Evolutionary conservation across 208 protist genomes (phyloP), one percentile per base, ranked within the genome.

Genomic region (Endotrypanum monterogeii): DNA sequence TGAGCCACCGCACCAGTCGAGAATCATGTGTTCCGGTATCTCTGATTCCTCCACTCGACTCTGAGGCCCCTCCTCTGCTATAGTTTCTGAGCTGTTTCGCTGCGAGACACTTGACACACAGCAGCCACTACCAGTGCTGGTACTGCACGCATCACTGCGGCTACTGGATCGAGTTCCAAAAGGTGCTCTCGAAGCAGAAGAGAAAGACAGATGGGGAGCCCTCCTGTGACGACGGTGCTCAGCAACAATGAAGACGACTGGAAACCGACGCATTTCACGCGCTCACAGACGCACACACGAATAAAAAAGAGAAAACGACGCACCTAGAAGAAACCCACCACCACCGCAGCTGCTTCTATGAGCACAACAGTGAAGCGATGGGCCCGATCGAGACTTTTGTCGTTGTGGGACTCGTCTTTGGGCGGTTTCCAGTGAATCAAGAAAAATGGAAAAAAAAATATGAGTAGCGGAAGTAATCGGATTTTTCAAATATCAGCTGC

Each of bases 1-100:
- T 35, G 52, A 62, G 55, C 68, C 68, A 9, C 50, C 52, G 35
- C 52, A 41, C 68, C 68, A 73, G 68, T 63, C 3, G 37, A 71
- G n/a, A 57, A 32, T 25, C 18, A 48, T 32, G 30, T 28, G n/a
- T 28, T 67, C 39, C 5, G 61, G 23, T 20, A 32, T 18, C 23
- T 6, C 9, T 3, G 35, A 18, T 16, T 67, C 41, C 61, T 18
- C 16, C 30, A n/a, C 28, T 1, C 1, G 12, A 35, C 32, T 62
- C 23, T 65, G 9, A 18, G 60, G n/a, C n/a, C n/a, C 20, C 32
- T 23, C 11, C 16, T 9, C 25, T 23, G 32, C 20, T 23, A 37
- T 25, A 2, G 2, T 28, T 23, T 65, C 60, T 65, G 32, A 1
- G 23, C 4, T 32, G 7, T 65, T 9, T 8, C 2, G 18, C 18